Evolutionary conservation across 768 basidiomycete genomes (phyloP).

Genomic region (Suillus discolor): DNA sequence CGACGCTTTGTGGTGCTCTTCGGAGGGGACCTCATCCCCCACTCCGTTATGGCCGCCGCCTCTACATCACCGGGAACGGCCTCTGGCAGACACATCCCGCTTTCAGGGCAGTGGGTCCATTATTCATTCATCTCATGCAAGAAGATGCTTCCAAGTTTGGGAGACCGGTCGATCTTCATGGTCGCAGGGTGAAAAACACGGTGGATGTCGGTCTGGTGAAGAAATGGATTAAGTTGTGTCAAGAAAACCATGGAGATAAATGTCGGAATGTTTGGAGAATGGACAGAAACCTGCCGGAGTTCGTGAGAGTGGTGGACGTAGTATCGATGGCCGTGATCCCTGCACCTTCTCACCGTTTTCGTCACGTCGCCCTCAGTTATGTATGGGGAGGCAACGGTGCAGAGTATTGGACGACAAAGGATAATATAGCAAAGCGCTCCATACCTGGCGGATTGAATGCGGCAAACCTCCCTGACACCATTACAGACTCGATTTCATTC

Average conservation of each 20-base stretch:
- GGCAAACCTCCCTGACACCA: slow-evolving; percentile 18
- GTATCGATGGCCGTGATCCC: slow-evolving; percentile 8
- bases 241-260: slow-evolving; percentile 1
- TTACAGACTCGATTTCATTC: slow-evolving; percentile 22
- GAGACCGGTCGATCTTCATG: slow-evolving; percentile 7
- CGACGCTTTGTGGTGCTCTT: slow-evolving; percentile 1
- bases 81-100: background rate
- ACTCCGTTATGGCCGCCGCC: background rate
- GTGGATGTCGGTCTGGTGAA: slow-evolving; percentile 8
- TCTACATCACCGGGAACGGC: background rate
- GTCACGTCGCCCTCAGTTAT: slow-evolving; percentile 11
- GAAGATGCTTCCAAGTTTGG: slow-evolving; percentile 12
- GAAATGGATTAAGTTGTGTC: slow-evolving; percentile 10
- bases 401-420: slow-evolving; percentile 9
- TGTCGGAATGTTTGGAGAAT: slow-evolving; percentile 8
- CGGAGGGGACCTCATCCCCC: background rate
- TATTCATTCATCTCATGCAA: slow-evolving; percentile 5
- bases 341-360: slow-evolving; percentile 7
- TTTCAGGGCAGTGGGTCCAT: background rate
- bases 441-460: slow-evolving; percentile 10
- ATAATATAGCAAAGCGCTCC: background rate
- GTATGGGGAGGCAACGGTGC: slow-evolving; percentile 6
- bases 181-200: slow-evolving; percentile 7
- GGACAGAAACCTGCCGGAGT: slow-evolving; percentile 7
- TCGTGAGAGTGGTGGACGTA: slow-evolving; percentile 11